Evolutionary conservation across 176 grass and related monocot species (phyloP), one percentile per base, ranked within the genome.

Genomic region (Carex pumila): DNA sequence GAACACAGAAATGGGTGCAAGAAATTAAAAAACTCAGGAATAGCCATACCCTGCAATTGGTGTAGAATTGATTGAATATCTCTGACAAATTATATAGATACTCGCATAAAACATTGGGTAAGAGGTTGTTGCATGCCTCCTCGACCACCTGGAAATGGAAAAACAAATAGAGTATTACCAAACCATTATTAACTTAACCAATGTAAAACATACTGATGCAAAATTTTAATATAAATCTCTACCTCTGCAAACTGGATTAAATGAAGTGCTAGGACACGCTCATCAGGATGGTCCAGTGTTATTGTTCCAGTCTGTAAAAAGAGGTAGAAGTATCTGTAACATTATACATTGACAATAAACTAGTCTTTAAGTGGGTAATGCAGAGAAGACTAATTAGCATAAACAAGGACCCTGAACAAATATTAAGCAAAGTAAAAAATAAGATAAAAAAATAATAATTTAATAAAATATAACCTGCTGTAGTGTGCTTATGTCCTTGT

Each of bases 41-140:
- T 71, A 88, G 53, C 10, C 41, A 25, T 94, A 99, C 96, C 91
- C 89, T 88, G 55, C 96, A 99, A 54, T 89, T 99, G 80, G 93
- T 99, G 68, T 93, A 99, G 82, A 99, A 98, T 79, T 71, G 81
- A 41, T 91, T 99, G 88, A 99, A 99, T 80, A 86, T 92, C 85
- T 99, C 96, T 17, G 96, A 95, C 61, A 99, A 85, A 81, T 93
- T 95, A 85, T 99, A 99, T 39, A 99, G 87, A 61, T 99, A 99
- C 84, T 99, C 96, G 71, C 96, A 99, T 39, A 99, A 43, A 85
- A 92, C 85, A 93, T 92, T 99, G 30, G 96, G 91, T 76, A 99
- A 86, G 12, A 99, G 91, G 84, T 92, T 90, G 9, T 88, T 92
- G 70, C 92, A 95, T 15, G 93, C 89, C 71, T 98, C 96, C 82